Conservation (phyloP, 2,329 filamentous ascomycete genomes). For the Ceratocystis harringtonii region DNA sequence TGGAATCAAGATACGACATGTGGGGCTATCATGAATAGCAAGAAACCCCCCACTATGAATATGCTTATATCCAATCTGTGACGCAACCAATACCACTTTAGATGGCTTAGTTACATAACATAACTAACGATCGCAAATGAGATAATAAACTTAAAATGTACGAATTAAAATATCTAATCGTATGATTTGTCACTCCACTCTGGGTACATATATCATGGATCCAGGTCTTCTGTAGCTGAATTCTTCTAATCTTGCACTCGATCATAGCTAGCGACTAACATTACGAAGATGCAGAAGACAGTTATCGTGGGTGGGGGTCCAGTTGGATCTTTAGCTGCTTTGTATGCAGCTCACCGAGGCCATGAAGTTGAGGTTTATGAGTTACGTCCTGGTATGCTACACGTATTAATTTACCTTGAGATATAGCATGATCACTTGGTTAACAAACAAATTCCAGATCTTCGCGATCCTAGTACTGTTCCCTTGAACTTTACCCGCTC, state of each 20-base stretch:
- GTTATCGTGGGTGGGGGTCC: slow-evolving; percentile 85
- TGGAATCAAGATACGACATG: not conserved
- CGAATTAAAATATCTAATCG: not conserved
- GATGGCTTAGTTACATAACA: not conserved
- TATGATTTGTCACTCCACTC: not conserved
- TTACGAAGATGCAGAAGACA: slow-evolving; percentile 41
- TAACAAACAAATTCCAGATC: slow-evolving; percentile 42
- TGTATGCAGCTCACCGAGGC: slow-evolving; percentile 81
- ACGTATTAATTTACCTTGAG: not conserved
- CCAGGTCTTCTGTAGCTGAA: not conserved
- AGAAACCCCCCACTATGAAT: not conserved
- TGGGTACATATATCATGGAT: not conserved
- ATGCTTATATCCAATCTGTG: slow-evolving; percentile 1
- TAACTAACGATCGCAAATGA: not conserved
- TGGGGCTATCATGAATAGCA: not conserved
- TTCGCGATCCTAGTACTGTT: slow-evolving; percentile 65
- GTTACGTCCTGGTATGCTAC: slow-evolving; percentile 62
- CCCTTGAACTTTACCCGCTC: slow-evolving; percentile 94
- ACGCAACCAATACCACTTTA: not conserved
- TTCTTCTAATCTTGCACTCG: not conserved
- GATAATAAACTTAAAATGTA: not conserved
- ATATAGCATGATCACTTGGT: not conserved
- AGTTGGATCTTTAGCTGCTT: slow-evolving; percentile 76
- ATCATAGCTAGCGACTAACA: not conserved
- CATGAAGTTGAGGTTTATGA: slow-evolving; percentile 91